Percentiles rank a stretch among this genome's conserved stretches.
These are phyloP conservation scores for Colletotrichum somersetense DNA, from an alignment of 2,329 filamentous ascomycete species.

Conservation along the genomic window DNA sequence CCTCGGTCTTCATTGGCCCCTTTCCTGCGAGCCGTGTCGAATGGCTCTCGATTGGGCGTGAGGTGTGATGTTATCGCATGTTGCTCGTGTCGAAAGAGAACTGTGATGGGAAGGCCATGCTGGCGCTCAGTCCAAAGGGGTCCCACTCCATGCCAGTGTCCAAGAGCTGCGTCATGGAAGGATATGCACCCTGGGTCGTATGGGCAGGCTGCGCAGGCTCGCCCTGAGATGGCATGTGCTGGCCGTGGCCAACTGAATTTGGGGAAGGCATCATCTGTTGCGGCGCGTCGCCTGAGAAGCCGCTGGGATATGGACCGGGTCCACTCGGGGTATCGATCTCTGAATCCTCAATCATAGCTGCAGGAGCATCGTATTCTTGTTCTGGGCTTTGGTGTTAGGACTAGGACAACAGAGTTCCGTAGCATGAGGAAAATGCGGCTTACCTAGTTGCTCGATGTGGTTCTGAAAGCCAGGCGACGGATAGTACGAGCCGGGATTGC, in stretches of 20 bases:
- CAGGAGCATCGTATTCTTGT: slow-evolving; percentile 95
- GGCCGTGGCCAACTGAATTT: slow-evolving; percentile 51
- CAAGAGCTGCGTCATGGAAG: slow-evolving; percentile 71
- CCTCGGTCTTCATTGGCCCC: background rate
- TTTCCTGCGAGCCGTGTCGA: background rate
- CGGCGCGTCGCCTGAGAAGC: slow-evolving; percentile 62
- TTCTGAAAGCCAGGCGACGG: slow-evolving; percentile 87
- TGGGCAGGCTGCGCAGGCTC: slow-evolving; percentile 48
- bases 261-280: slow-evolving; percentile 58
- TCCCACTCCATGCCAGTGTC: slow-evolving; percentile 93
- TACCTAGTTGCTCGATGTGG: slow-evolving; percentile 96
- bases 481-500: slow-evolving; percentile 73
- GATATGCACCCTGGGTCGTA: slow-evolving; percentile 62
- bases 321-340: slow-evolving; percentile 77
- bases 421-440: slow-evolving; percentile 64
- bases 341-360: slow-evolving; percentile 88
- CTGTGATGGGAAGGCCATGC: slow-evolving; percentile 93
- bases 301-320: slow-evolving; percentile 73
- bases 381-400: slow-evolving; percentile 80
- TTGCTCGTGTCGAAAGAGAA: slow-evolving; percentile 79
- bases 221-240: slow-evolving; percentile 54
- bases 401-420: slow-evolving; percentile 75
- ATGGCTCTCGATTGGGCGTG: background rate
- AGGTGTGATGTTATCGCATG: slow-evolving; percentile 53
- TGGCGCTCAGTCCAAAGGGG: slow-evolving; percentile 91